A percentile compares a stretch with the other conserved stretches of the same genome.
Conservation (phyloP, 345 rosid species). For the Theobroma cacao region DNA sequence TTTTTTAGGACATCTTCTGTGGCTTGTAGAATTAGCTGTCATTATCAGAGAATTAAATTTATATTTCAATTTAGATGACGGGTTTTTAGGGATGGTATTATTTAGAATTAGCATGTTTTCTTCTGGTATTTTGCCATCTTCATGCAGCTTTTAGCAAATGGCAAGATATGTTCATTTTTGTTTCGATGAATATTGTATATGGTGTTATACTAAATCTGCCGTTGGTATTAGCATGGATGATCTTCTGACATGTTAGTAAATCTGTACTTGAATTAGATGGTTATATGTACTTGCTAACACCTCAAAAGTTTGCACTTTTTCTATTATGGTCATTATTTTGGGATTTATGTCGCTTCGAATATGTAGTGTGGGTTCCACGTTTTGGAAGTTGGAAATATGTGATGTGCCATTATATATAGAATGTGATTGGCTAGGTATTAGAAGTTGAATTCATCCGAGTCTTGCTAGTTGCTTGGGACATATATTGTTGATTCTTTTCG, state of each 20-base stretch:
- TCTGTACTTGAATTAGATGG: neutral
- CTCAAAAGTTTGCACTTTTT: neutral
- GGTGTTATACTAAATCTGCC: neutral
- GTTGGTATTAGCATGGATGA: neutral
- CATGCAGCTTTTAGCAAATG: conserved; percentile 4
- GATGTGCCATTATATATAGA: no score
- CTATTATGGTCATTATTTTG: neutral
- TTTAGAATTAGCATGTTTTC: conserved; percentile 10
- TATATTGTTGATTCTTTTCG: neutral
- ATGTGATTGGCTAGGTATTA: neutral
- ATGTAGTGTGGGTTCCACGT: neutral
- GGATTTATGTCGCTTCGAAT: neutral
- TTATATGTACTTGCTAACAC: neutral
- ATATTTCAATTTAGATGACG: neutral
- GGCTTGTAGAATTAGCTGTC: conserved; percentile 12
- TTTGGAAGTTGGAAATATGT: neutral
- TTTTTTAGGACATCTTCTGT: conserved; percentile 3
- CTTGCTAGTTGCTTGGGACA: neutral
- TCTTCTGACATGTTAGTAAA: neutral
- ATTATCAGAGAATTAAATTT: conserved; percentile 3
- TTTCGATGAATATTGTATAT: neutral
- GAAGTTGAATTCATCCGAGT: neutral
- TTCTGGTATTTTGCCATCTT: neutral
- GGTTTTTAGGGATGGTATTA: conserved; percentile 11
- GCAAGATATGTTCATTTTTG: conserved; percentile 15